Evolutionary conservation across 1,284 basidiomycete genomes (phyloP), one percentile per base, ranked within the genome.

Genomic region (Austroboletus rostrupii): DNA sequence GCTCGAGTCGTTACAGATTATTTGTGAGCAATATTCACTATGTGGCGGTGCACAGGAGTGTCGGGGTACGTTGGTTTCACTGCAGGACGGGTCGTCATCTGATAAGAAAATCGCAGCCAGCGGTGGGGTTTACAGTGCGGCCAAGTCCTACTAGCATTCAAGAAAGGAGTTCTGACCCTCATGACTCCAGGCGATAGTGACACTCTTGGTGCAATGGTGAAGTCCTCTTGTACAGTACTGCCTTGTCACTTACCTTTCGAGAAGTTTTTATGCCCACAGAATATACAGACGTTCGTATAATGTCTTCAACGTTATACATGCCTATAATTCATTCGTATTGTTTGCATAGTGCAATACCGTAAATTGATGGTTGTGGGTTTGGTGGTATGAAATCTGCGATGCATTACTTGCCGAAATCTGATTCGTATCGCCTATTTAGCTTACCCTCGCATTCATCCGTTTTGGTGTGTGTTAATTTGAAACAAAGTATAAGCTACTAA

Each of bases 191-290:
- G 61, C 61, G 17, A 54, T 52, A 43, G 33, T 64, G 21, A 62
- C 61, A 13, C 66, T 64, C 23, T 36, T 66, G 10, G 55, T 53
- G 20, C 61, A 62, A 55, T 52, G 47, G 61, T 50, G n/a, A 42
- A 49, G 19, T 13, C 16, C 31, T 2, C 2, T 6, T 16, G 7
- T 16, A 10, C 1, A 3, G 5, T 13, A 28, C 20, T 13, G 5
- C 5, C 1, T 31, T 32, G 19, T n/a, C 29, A 16, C 32, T 51
- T n/a, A 56, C 9, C 17, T 13, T 9, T 42, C 11, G 17, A 36
- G 38, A n/a, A 62, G 61, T 31, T 66, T 62, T 47, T 62, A 62
- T 36, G 49, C 53, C 9, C 23, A 58, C 41, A 61, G 64, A 28
- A 58, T 62, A 49, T 61, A 66, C 42, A 56, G 31, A 58, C 41